Base-by-base conservation (phyloP, 441 rosid genomes). In the Aquilaria agallochum region DNA sequence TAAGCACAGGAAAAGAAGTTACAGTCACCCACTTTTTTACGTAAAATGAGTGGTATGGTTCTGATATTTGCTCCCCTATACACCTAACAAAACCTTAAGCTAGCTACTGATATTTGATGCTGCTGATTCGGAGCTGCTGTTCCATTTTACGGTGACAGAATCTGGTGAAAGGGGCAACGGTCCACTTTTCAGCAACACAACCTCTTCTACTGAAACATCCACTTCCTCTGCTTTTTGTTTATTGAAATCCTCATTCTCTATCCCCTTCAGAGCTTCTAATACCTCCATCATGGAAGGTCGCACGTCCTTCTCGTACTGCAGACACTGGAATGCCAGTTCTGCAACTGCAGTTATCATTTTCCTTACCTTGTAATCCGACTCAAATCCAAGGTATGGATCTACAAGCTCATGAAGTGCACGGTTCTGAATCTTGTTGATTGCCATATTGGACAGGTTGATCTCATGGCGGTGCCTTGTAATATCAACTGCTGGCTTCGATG, bases 401-500 rank as follows among this genome's bases (percentile, higher is more conserved):
- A 94, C 84, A 52, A 94, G 85, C 60, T 87, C 89, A 3, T 78
- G 69, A 53, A 91, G 57, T 15, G 79, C 77, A 2, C 66, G 73
- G 58, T 61, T 83, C 60, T 84, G 90, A 65, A 91, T 91, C 89
- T 82, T 89, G 45, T 69, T 77, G 59, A 94, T 71, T 53, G 96
- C 96, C 81, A 94, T 68, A 74, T 68, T 91, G 0, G 94, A 79
- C 68, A 94, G 69, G 68, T 89, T 94, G 62, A 94, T 91, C 69
- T 91, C 96, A 2, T 80, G 84, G 11, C 83, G 77, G 52, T 84
- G 82, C 70, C 97, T 86, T 0, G 86, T 80, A 67, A 91, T 84
- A 60, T 94, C 99, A 11, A 94, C 99, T 1, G 97, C 97, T 49
- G 96, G 96, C 86, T 74, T 71, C 2, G 97, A 91, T 5, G 99